Base-by-base conservation (phyloP, 768 basidiomycete species). In the Cytidiella melzeri region DNA sequence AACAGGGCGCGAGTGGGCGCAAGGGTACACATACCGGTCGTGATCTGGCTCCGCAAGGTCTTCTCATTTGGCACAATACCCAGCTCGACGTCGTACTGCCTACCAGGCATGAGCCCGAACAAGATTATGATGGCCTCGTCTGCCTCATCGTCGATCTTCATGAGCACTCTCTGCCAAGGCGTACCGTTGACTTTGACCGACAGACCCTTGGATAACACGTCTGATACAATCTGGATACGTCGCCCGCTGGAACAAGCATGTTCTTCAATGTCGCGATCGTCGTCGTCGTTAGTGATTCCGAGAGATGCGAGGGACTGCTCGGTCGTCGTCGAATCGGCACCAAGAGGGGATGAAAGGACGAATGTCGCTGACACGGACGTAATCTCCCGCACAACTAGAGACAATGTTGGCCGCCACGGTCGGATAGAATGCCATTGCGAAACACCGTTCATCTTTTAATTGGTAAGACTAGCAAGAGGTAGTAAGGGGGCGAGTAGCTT, bases 81-180 rank as follows among this genome's bases (percentile, higher is more conserved):
- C 10, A 96, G 70, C 59, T 92, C 88, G 45, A 96, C 83, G 59
- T 96, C 92, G 58, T 96, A 96, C 62, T 90, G 87, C 48, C 88
- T 77, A 1, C 88, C 88, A 3, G 92, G 92, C 71, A 87, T 78
- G 41, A 97, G 73, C 1, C 90, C 91, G 51, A 92, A 93, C 23
- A 97, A 79, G 51, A 95, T 88, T 45, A 96, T 90, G 48, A 94
- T 80, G 0, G 91, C 93, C 60, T 95, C 87, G 56, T 94, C 92
- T 0, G 76, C 74, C 46, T 80, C 77, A 39, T 92, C 89, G 61
- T 88, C 83, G 53, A 90, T 80, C 46, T 84, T 80, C 49, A 89
- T 80, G 59, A 90, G 77, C 20, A 89, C 85, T 44, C 83, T 73
- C 59, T 84, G 80, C 90, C 90, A 92, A 3, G 77, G 78, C 4